Evolutionary conservation across 2,329 filamentous ascomycete species (phyloP), one percentile per base, ranked within the genome.

Genomic region (Hymenoscyphus fraxineus): DNA sequence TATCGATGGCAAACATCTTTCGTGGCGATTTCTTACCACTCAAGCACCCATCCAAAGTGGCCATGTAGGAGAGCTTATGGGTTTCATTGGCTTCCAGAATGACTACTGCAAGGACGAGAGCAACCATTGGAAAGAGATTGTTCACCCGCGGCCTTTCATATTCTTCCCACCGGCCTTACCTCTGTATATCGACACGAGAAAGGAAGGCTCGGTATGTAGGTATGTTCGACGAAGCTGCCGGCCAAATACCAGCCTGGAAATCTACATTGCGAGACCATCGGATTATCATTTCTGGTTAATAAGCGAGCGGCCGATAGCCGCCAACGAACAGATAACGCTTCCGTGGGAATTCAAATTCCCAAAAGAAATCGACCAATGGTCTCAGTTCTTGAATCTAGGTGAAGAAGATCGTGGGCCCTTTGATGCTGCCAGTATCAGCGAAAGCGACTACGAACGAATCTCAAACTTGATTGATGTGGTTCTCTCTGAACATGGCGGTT

Each of bases 281-380:
- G 89, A 94, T 69, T 96, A 94, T 73, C 92, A 95, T 74, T 97
- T 98, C 76, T 97, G 94, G 85, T 88, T 97, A 68, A 87, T 97
- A 65, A 93, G 92, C 71, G 91, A 91, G 70, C 85, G 90, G 61
- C 83, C 88, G 44, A 93, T 98, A 63, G 77, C 83, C 16, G 80
- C 86, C 0, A 81, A 83, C 51, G 86, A 88, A 71, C 85, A 87
- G 71, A 86, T 85, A 72, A 91, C 81, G 32, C 84, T 82, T 70
- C 85, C 80, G 61, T 92, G 82, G 91, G 91, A 87, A 73, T 94
- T 83, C 78, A 85, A 77, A 69, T 84, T 83, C 69, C 85, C 80
- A 71, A 89, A 81, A 74, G 84, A 79, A 67, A 78, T 81, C 1
- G 75, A 78, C 3, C 81, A 84, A 39, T 85, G 86, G 76, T 78